Conservation (phyloP, 2,329 filamentous ascomycete species). For the Pestalotiopsis sp. region DNA sequence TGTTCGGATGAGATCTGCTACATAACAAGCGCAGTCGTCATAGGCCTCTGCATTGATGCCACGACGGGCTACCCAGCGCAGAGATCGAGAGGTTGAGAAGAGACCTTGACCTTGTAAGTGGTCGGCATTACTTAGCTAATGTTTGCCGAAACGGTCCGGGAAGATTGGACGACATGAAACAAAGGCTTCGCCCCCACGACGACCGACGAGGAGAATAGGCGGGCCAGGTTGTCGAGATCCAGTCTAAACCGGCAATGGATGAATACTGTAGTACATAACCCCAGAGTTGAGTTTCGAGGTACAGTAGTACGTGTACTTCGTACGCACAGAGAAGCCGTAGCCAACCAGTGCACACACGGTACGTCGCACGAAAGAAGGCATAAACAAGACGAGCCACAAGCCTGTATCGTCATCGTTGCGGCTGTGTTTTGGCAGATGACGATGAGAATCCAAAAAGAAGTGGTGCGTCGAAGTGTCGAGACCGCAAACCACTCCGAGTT, state of each 20-base stretch:
- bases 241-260: not conserved
- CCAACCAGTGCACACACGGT: no score
- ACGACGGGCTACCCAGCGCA: not conserved
- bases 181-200: not conserved
- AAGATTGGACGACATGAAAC: not conserved
- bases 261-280: not conserved
- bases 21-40: not conserved
- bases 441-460: not conserved
- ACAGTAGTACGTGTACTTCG: not conserved
- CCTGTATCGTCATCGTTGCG: not conserved
- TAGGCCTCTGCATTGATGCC: not conserved
- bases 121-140: not conserved
- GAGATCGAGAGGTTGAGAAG: not conserved
- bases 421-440: not conserved
- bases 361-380: not conserved
- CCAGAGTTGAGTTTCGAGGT: not conserved
- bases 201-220: not conserved
- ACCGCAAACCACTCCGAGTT: not conserved
- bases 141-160: not conserved
- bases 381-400: not conserved
- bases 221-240: not conserved
- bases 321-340: not conserved
- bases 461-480: not conserved
- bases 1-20: constrained; percentile 2
- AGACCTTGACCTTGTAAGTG: not conserved